Percentiles rank a stretch among this genome's conserved stretches.
phyloP scores from a whole-genome alignment of 2,329 filamentous ascomycete genomes.

The Cercospora canescens region DNA sequence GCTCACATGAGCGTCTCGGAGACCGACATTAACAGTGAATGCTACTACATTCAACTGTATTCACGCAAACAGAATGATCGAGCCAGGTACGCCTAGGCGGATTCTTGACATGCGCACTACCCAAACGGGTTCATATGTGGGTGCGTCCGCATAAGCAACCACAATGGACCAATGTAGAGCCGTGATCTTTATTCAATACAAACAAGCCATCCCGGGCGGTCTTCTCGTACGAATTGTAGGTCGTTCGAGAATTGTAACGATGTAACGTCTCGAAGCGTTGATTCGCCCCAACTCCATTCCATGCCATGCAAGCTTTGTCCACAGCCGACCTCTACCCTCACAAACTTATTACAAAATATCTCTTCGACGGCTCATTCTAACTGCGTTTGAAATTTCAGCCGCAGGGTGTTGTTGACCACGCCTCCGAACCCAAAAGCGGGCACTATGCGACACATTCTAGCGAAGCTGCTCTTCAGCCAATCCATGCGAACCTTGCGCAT shows the following conservation, averaged over 20 bases:
- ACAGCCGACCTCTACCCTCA: background rate
- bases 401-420: constrained; percentile 76
- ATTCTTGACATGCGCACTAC: background rate
- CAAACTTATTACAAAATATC: background rate
- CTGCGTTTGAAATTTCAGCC: constrained; percentile 65
- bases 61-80: background rate
- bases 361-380: constrained; percentile 43
- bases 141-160: background rate
- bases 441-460: constrained; percentile 80
- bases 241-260: background rate
- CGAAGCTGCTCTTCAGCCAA: constrained; percentile 71
- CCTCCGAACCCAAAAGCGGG: constrained; percentile 88
- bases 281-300: background rate
- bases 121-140: background rate
- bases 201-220: background rate
- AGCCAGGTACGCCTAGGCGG: background rate
- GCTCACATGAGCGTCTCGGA: too few species aligned
- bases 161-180: background rate
- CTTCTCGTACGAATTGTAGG: background rate
- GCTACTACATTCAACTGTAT: background rate
- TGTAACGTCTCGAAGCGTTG: background rate
- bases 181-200: background rate
- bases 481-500: constrained; percentile 68
- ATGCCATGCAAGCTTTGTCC: background rate
- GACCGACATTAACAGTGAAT: too few species aligned